phyloP scores from a whole-genome alignment of 345 rosid genomes.

The Melaleuca quinquenervia region DNA sequence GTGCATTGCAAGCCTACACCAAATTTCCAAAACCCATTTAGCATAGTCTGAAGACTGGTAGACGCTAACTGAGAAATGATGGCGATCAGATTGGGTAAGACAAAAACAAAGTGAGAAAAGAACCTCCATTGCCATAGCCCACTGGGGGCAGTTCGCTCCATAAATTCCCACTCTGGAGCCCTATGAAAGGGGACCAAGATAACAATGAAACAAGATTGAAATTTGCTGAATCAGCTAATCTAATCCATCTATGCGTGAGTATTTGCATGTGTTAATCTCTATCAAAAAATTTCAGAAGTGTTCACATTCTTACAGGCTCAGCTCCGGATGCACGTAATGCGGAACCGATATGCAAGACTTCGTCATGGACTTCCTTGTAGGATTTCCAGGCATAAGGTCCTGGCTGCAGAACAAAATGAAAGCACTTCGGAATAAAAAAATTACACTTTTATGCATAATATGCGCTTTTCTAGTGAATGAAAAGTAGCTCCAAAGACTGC shows the following conservation, averaged over 20 bases:
- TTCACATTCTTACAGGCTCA: slow-evolving; percentile 49
- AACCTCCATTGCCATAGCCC: slow-evolving; percentile 98
- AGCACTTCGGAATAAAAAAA: background rate
- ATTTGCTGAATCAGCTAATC: background rate
- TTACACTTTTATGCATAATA: background rate
- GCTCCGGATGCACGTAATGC: slow-evolving; percentile 77
- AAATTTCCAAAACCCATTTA: background rate
- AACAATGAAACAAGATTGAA: background rate
- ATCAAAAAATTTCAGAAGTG: background rate
- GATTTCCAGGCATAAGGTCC: slow-evolving; percentile 91
- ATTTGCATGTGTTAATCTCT: background rate
- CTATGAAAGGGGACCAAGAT: slow-evolving; percentile 18
- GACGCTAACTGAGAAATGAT: background rate
- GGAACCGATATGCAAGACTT: slow-evolving; percentile 69
- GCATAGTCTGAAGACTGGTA: background rate
- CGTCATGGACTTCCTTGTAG: slow-evolving; percentile 69
- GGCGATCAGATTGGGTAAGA: background rate
- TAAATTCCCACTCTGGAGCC: slow-evolving; percentile 80
- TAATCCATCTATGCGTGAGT: background rate
- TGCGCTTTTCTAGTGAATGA: background rate
- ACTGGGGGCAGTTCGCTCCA: slow-evolving; percentile 91
- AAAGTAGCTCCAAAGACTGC: background rate
- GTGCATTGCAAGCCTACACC: slow-evolving; percentile 76
- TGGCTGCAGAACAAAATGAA: slow-evolving; percentile 20
- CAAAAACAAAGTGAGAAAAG: background rate